Percentiles rank a stretch among this genome's conserved stretches.
These are phyloP conservation scores for Suillus occidentalis DNA, from an alignment of 768 basidiomycete species.

Conservation along the genomic window DNA sequence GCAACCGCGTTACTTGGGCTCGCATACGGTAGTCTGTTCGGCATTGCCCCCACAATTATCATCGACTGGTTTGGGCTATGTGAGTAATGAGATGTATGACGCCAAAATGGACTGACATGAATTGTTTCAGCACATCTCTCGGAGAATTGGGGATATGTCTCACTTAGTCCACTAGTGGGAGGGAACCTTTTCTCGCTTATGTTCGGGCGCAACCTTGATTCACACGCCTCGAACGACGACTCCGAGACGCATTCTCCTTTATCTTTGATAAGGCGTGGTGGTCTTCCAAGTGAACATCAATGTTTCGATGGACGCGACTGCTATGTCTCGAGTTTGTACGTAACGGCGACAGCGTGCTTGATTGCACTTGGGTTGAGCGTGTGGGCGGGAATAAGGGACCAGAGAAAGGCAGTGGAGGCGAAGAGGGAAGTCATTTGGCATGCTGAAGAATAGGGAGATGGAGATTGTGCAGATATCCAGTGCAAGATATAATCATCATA, in stretches of 20 bases:
- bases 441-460: constrained; percentile 12
- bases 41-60: constrained; percentile 70
- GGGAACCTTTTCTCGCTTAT: constrained; percentile 83
- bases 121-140: constrained; percentile 59
- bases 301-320: constrained; percentile 61
- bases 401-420: constrained; percentile 30
- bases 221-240: constrained; percentile 45
- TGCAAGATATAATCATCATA: not conserved
- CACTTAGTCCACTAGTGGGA: constrained; percentile 71
- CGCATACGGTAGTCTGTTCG: constrained; percentile 74
- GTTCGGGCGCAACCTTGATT: constrained; percentile 80
- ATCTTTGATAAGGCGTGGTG: constrained; percentile 10
- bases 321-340: constrained; percentile 56
- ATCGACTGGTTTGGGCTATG: constrained; percentile 90
- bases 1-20: constrained; percentile 35
- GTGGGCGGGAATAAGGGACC: constrained; percentile 39
- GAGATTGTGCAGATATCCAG: not conserved
- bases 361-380: constrained; percentile 37
- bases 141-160: constrained; percentile 85
- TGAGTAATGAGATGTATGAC: constrained; percentile 38
- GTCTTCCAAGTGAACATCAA: constrained; percentile 36
- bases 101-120: not conserved
- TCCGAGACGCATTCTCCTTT: not conserved
- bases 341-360: constrained; percentile 41
- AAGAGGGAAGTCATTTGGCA: constrained; percentile 28